A percentile compares a stretch with the other conserved stretches of the same genome.
Conservation (phyloP, 805 yeast genomes). For the Metschnikowia arizonensis region DNA sequence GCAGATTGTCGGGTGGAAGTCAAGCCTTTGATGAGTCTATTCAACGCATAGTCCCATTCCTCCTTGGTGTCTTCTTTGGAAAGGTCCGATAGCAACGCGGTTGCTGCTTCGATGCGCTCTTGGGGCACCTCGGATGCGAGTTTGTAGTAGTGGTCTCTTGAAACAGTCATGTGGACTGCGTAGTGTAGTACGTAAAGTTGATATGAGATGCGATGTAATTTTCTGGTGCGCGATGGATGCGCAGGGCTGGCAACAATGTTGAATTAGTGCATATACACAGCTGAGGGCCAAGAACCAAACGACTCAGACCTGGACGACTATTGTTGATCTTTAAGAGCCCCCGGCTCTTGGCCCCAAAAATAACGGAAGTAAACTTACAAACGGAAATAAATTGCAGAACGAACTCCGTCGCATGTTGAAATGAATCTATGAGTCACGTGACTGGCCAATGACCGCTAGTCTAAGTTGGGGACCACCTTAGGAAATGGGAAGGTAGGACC, state of each 20-base stretch:
- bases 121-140: slow-evolving; percentile 71
- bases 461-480: slow-evolving; percentile 43
- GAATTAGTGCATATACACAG: slow-evolving; percentile 12
- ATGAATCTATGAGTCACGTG: slow-evolving; percentile 8
- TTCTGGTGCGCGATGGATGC: neutral
- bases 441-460: neutral
- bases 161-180: slow-evolving; percentile 42
- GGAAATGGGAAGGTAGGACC: slow-evolving; percentile 94
- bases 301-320: neutral
- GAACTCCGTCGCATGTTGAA: slow-evolving; percentile 14
- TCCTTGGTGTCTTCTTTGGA: slow-evolving; percentile 34
- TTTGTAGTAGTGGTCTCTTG: slow-evolving; percentile 71
- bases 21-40: slow-evolving; percentile 75
- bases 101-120: slow-evolving; percentile 72
- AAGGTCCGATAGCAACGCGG: slow-evolving; percentile 59
- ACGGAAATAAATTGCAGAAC: too few relatives aligned
- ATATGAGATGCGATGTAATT: slow-evolving; percentile 6
- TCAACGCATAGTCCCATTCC: slow-evolving; percentile 81
- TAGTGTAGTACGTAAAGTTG: neutral
- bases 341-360: too few relatives aligned
- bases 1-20: slow-evolving; percentile 81
- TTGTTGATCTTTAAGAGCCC: too few relatives aligned
- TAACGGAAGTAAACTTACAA: too few relatives aligned
- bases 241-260: slow-evolving; percentile 17
- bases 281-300: neutral